Conservation (phyloP, 1,284 basidiomycete genomes). For the Tylopilus sp. region DNA sequence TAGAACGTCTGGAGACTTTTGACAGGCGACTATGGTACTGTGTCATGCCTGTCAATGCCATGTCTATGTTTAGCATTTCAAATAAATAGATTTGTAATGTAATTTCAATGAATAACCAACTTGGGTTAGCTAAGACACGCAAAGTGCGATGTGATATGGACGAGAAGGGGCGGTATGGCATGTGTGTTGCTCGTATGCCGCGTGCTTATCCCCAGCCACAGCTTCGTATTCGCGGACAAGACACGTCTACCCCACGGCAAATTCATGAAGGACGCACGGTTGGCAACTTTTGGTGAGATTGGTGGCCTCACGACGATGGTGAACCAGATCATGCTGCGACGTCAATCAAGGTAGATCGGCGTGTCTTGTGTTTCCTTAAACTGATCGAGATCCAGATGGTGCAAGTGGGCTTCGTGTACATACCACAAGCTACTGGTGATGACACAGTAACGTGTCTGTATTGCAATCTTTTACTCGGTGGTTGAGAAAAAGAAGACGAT, state of each 20-base stretch:
- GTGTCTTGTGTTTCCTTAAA: not conserved
- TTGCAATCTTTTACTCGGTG: constrained; percentile 78
- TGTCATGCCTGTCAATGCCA: too few relatives aligned
- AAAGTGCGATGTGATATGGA: constrained; percentile 75
- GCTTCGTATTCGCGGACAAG: constrained; percentile 66
- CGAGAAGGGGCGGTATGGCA: constrained; percentile 63
- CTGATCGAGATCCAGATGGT: constrained; percentile 69
- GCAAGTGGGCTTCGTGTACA: constrained; percentile 84
- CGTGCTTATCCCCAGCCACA: constrained; percentile 39
- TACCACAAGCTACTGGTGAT: constrained; percentile 69
- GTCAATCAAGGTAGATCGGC: constrained; percentile 70
- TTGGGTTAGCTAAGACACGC: too few relatives aligned
- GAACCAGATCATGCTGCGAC: constrained; percentile 73
- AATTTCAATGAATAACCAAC: too few relatives aligned
- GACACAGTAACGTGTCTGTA: constrained; percentile 85
- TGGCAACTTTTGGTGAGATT: constrained; percentile 73
- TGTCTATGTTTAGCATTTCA: too few relatives aligned
- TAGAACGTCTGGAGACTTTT: too few relatives aligned
- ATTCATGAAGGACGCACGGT: constrained; percentile 73
- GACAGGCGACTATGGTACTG: too few relatives aligned
- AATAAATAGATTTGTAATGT: too few relatives aligned
- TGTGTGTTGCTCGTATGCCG: not conserved
- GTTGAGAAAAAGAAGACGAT: constrained; percentile 86
- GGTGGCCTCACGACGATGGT: constrained; percentile 78
- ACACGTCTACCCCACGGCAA: constrained; percentile 73